Conservation (phyloP, 495 filamentous ascomycete genomes). For the Friedmanniomyces simplex region DNA sequence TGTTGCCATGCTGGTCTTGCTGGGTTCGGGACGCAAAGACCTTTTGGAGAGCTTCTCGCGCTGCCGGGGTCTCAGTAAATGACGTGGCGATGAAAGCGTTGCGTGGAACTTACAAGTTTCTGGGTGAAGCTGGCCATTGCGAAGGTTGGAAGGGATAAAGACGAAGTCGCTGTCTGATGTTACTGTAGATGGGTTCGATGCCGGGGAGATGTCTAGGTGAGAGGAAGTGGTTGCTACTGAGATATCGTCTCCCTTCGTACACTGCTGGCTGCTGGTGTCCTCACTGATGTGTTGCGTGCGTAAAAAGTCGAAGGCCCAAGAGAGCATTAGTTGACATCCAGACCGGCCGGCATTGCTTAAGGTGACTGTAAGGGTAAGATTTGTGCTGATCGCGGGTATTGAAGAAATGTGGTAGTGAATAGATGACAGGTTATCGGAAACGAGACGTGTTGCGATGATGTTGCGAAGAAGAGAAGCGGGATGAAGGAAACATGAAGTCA, state of each 20-base stretch:
- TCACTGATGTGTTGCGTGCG: neutral
- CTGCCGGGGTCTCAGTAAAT: neutral
- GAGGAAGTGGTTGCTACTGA: no score
- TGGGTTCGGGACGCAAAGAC: neutral
- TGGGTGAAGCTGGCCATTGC: neutral
- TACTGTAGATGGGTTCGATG: neutral
- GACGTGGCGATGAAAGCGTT: no score
- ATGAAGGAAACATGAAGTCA: neutral
- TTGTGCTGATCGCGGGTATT: no score
- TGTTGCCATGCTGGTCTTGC: neutral
- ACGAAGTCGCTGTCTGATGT: neutral
- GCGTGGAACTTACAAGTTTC: slow-evolving; percentile 1
- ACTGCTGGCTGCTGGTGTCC: neutral
- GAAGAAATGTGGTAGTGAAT: no score
- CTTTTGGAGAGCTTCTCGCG: neutral
- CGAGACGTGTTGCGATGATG: neutral
- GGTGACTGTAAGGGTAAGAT: no score
- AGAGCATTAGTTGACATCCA: slow-evolving; percentile 9
- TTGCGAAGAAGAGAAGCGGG: neutral
- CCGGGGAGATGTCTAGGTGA: neutral
- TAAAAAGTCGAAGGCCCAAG: neutral
- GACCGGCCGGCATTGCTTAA: neutral
- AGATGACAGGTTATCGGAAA: no score
- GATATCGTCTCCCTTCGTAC: neutral
- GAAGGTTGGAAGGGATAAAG: neutral